A percentile compares a stretch with the other conserved stretches of the same genome.
These are phyloP conservation scores for Emmonsiellopsis sp. DNA, from an alignment of 2,329 filamentous ascomycete genomes.

Conservation along the genomic window DNA sequence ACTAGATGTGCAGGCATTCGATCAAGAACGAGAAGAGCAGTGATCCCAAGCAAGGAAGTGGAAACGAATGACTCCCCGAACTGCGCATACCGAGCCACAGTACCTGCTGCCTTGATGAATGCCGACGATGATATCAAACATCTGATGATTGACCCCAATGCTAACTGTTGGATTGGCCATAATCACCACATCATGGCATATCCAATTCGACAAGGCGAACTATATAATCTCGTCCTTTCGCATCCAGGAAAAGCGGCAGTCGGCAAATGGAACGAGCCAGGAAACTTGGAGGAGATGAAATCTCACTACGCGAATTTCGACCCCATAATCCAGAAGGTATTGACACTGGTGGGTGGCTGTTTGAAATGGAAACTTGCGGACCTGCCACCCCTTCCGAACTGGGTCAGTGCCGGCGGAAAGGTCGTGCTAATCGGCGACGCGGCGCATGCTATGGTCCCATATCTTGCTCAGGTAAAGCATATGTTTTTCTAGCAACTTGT, in stretches of 20 bases:
- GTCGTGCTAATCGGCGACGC: constrained; percentile 33
- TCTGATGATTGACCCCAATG: constrained; percentile 4
- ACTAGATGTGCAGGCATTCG: constrained; percentile 1
- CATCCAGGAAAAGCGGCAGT: constrained; percentile 9
- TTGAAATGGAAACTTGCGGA: too few relatives aligned
- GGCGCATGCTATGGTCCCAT: constrained; percentile 35
- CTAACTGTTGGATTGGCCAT: constrained; percentile 18
- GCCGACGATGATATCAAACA: constrained; percentile 6
- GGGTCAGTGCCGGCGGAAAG: constrained; percentile 12
- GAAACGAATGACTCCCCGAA: constrained; percentile 3
- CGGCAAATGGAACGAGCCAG: constrained; percentile 12
- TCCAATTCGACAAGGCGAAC: constrained; percentile 15
- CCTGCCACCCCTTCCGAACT: too few relatives aligned
- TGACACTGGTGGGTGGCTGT: too few relatives aligned
- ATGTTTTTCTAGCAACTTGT: neutral
- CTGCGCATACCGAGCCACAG: constrained; percentile 4
- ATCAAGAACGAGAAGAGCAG: constrained; percentile 5
- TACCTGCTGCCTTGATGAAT: constrained; percentile 4
- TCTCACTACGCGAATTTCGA: constrained; percentile 9
- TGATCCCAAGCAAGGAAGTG: constrained; percentile 2
- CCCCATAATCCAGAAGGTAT: constrained; percentile 1
- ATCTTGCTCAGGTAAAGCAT: constrained; percentile 26
- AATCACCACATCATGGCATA: constrained; percentile 22
- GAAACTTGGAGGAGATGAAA: constrained; percentile 8
- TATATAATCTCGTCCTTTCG: constrained; percentile 18